phyloP scores from a whole-genome alignment of 768 basidiomycete species.

The Imleria badia region DNA sequence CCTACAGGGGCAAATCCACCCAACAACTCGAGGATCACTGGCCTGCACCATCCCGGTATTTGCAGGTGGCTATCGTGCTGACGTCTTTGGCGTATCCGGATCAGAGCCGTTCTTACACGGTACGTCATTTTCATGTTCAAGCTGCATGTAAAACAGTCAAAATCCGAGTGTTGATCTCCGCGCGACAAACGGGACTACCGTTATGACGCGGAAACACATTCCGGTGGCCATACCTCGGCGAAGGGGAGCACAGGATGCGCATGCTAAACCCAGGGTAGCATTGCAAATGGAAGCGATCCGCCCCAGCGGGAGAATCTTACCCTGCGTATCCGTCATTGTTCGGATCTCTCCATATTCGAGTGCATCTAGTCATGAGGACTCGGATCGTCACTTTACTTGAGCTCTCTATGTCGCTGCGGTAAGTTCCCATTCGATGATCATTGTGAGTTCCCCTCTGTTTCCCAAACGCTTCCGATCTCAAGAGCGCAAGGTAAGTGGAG shows the following conservation, averaged over 20 bases:
- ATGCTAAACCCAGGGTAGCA: not conserved
- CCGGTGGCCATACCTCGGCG: not conserved
- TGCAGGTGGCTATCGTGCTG: not conserved
- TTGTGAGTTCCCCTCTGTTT: not conserved
- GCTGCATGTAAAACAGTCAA: not conserved
- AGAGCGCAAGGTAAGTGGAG: conserved; percentile 1
- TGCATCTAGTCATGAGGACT: not conserved
- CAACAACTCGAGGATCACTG: conserved; percentile 16
- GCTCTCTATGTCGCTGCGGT: not conserved
- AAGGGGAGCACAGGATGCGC: not conserved
- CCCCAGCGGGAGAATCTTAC: conserved; percentile 7
- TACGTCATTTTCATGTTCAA: conserved; percentile 11
- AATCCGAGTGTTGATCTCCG: not conserved
- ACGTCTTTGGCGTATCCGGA: conserved; percentile 7
- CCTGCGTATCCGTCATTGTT: conserved; percentile 2
- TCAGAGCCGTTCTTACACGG: conserved; percentile 1
- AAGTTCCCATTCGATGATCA: not conserved
- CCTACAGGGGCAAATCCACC: conserved; percentile 1
- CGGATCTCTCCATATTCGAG: conserved; percentile 1
- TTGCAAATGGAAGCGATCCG: conserved; percentile 15
- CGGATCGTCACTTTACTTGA: not conserved
- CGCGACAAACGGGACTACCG: not conserved
- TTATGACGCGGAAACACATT: not conserved
- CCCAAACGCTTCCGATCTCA: not conserved
- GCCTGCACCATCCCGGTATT: not conserved